Conservation (phyloP, 2,329 filamentous ascomycete species). For the Seiridium unicorne region DNA sequence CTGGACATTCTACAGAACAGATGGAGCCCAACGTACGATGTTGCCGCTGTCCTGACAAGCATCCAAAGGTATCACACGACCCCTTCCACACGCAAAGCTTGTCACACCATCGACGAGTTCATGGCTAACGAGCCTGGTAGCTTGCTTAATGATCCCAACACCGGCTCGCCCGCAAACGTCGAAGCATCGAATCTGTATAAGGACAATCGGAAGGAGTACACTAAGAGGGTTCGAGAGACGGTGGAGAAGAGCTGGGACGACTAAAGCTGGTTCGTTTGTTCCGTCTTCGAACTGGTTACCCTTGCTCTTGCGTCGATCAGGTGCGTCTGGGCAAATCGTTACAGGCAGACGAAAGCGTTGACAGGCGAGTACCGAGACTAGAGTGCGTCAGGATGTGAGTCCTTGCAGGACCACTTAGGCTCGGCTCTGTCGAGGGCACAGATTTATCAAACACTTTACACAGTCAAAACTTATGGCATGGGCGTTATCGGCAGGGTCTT, state of each 20-base stretch:
- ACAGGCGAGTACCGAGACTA: too few species aligned
- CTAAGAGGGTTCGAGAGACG: constrained; percentile 90
- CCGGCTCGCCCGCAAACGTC: constrained; percentile 95
- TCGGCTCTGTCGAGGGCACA: background rate
- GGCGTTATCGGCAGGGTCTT: background rate
- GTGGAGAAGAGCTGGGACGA: constrained; percentile 99
- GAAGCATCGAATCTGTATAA: constrained; percentile 98
- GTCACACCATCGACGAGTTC: background rate
- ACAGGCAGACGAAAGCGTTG: too few species aligned
- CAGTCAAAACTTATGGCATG: background rate
- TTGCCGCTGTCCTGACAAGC: constrained; percentile 93
- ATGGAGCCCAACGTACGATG: constrained; percentile 98
- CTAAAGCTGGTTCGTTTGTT: constrained; percentile 32
- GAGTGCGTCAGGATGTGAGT: too few species aligned
- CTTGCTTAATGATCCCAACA: constrained; percentile 96
- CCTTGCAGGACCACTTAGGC: too few species aligned
- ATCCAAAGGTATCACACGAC: constrained; percentile 74
- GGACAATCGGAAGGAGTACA: constrained; percentile 95
- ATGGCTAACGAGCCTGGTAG: constrained; percentile 40
- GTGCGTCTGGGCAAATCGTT: background rate
- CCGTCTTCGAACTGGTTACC: too few species aligned
- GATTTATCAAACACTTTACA: background rate
- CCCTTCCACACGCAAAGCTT: background rate
- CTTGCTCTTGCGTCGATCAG: background rate
- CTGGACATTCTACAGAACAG: constrained; percentile 96